These are phyloP conservation scores for Apophysomyces ossiformis DNA, from an alignment of 371 early-diverging fungal species.

Conservation along the genomic window DNA sequence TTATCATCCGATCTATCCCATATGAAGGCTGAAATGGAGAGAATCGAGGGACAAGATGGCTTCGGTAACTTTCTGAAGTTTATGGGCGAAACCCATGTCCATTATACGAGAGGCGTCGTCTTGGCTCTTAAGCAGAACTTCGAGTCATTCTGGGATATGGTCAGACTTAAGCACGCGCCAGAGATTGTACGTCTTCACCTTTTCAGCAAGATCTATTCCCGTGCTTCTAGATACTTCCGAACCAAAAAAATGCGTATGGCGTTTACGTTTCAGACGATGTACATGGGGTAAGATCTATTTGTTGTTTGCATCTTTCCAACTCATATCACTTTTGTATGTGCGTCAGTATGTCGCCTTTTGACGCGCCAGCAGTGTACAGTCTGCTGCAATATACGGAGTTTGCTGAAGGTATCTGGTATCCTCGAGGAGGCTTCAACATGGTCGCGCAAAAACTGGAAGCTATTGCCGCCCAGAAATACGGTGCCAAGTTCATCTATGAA, in stretches of 20 bases:
- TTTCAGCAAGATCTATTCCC: conserved; percentile 52
- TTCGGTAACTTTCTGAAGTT: conserved; percentile 55
- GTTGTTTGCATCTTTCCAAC: background rate
- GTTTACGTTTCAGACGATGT: conserved; percentile 69
- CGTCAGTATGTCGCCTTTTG: conserved; percentile 68
- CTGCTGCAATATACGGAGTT: conserved; percentile 66
- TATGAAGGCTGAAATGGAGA: conserved; percentile 60
- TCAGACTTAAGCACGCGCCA: conserved; percentile 45
- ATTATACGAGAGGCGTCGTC: conserved; percentile 54
- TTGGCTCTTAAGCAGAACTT: conserved; percentile 62
- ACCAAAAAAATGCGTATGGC: conserved; percentile 68
- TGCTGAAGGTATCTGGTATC: conserved; percentile 72
- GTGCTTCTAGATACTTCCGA: conserved; percentile 56
- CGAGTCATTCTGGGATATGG: conserved; percentile 53
- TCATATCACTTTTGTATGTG: background rate
- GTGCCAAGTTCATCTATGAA: conserved; percentile 53
- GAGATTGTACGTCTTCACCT: conserved; percentile 56
- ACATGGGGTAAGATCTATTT: conserved; percentile 51
- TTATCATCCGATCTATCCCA: conserved; percentile 56
- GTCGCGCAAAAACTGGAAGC: conserved; percentile 57
- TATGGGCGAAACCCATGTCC: conserved; percentile 54
- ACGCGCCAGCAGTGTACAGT: conserved; percentile 69
- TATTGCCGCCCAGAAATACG: conserved; percentile 54
- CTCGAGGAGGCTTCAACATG: conserved; percentile 66
- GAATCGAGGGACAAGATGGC: conserved; percentile 51